Conservation (phyloP, 1,139 yeast genomes). For the Kodamaea suecica region DNA sequence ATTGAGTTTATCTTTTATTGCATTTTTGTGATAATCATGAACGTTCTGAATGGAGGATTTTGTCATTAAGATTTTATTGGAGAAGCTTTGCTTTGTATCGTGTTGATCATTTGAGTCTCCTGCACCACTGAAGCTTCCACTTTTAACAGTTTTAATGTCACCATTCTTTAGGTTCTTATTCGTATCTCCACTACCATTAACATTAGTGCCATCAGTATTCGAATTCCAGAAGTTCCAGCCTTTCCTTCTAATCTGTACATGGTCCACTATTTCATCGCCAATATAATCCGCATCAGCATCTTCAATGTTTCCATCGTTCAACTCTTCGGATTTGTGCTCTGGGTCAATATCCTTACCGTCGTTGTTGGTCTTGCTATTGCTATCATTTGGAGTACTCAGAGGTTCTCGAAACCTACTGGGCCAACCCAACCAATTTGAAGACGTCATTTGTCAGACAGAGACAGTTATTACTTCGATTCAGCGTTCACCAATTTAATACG, state of each 20-base stretch:
- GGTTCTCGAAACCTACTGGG: constrained; percentile 8
- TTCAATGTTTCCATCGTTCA: constrained; percentile 1
- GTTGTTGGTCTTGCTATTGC: constrained; percentile 9
- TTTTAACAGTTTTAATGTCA: constrained; percentile 11
- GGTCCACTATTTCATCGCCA: constrained; percentile 37
- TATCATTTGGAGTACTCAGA: constrained; percentile 5
- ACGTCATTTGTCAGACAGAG: no score
- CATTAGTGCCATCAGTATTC: constrained; percentile 10
- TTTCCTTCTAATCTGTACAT: constrained; percentile 23
- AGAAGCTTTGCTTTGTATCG: constrained; percentile 12
- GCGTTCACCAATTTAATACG: no score
- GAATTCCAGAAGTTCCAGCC: constrained; percentile 42
- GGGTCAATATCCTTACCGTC: constrained; percentile 8
- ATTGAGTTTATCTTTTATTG: constrained; percentile 6
- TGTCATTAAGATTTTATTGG: constrained; percentile 38
- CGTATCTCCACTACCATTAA: constrained; percentile 4
- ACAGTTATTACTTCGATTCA: no score
- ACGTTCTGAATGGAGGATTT: constrained; percentile 22
- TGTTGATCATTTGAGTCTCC: constrained; percentile 6
- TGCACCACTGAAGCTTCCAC: no score
- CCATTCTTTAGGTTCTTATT: constrained; percentile 5
- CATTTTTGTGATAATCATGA: constrained; percentile 3
- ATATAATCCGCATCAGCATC: constrained; percentile 21
- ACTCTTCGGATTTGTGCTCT: background rate
- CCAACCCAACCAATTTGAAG: constrained; percentile 15